Percentiles rank a stretch among this genome's conserved stretches.
Evolutionary conservation across 2,329 filamentous ascomycete species (phyloP).

Genomic region (Neopestalotiopsis rosae): DNA sequence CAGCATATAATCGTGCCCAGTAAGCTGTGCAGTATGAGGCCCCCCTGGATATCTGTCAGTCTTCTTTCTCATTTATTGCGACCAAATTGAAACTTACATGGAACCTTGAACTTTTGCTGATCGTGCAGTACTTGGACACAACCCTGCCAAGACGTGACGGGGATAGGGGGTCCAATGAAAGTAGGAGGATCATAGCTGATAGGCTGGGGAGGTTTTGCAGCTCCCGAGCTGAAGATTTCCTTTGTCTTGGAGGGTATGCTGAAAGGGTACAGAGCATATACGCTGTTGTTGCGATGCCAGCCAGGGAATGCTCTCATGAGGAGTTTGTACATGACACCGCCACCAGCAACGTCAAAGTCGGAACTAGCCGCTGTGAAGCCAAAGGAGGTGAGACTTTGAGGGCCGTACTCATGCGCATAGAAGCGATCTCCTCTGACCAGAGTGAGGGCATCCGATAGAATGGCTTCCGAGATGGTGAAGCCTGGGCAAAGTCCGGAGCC

Average conservation of each 20-base stretch:
- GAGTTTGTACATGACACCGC: conserved; percentile 5
- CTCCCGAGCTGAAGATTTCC: not conserved
- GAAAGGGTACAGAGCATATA: conserved; percentile 2
- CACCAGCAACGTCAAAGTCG: not conserved
- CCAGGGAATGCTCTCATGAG: not conserved
- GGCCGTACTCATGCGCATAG: conserved; percentile 19
- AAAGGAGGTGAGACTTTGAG: not conserved
- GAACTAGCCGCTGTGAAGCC: not conserved
- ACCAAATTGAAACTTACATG: not conserved
- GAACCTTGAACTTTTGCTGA: not conserved
- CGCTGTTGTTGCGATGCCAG: not conserved
- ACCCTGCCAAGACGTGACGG: not conserved
- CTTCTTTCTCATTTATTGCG: not conserved
- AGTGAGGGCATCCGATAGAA: conserved; percentile 65
- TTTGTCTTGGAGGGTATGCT: not conserved
- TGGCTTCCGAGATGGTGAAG: conserved; percentile 53
- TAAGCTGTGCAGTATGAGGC: not conserved
- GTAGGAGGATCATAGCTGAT: not conserved
- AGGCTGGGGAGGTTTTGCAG: not conserved
- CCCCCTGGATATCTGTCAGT: not conserved
- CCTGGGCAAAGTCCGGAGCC: conserved; percentile 26
- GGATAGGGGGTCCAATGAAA: not conserved
- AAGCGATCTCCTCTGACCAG: conserved; percentile 65
- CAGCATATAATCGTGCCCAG: not conserved
- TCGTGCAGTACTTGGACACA: not conserved